Evolutionary conservation across 73 alveolate species (phyloP).

Genomic region (Urostyla sp.): DNA sequence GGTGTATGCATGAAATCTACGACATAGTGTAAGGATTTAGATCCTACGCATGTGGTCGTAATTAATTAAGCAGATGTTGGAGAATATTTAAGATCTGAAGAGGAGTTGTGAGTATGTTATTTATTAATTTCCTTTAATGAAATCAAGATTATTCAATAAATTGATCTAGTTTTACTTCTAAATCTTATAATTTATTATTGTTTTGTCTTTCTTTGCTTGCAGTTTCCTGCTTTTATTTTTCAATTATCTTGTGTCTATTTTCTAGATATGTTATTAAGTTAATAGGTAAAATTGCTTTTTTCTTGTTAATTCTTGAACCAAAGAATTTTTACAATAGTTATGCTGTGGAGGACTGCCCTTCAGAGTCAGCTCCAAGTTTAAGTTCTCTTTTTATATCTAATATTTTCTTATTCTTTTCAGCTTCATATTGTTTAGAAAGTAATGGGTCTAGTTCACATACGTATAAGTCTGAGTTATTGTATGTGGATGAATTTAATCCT

Average conservation of each 20-base stretch:
- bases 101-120: slow-evolving; percentile 66
- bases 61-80: slow-evolving; percentile 97
- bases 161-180: not conserved
- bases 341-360: slow-evolving; percentile 33
- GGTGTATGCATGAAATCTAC: slow-evolving; percentile 97
- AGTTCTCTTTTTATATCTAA: slow-evolving; percentile 20
- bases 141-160: not conserved
- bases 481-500: slow-evolving; percentile 19
- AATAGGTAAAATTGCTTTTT: slow-evolving; percentile 6
- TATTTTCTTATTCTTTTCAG: slow-evolving; percentile 32
- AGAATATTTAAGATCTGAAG: slow-evolving; percentile 95
- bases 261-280: slow-evolving; percentile 31
- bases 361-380: not conserved
- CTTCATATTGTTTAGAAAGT: slow-evolving; percentile 35
- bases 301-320: slow-evolving; percentile 33
- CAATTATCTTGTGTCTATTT: slow-evolving; percentile 24
- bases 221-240: not conserved
- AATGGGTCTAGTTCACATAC: slow-evolving; percentile 49
- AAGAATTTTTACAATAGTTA: slow-evolving; percentile 18
- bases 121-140: not conserved
- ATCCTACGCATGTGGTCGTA: slow-evolving; percentile 94
- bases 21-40: slow-evolving; percentile 89
- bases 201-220: not conserved
- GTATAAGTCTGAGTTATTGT: slow-evolving; percentile 28
- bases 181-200: not conserved